Evolutionary conservation across 1,284 basidiomycete species (phyloP).

Genomic region (Porogramme epimiltina): DNA sequence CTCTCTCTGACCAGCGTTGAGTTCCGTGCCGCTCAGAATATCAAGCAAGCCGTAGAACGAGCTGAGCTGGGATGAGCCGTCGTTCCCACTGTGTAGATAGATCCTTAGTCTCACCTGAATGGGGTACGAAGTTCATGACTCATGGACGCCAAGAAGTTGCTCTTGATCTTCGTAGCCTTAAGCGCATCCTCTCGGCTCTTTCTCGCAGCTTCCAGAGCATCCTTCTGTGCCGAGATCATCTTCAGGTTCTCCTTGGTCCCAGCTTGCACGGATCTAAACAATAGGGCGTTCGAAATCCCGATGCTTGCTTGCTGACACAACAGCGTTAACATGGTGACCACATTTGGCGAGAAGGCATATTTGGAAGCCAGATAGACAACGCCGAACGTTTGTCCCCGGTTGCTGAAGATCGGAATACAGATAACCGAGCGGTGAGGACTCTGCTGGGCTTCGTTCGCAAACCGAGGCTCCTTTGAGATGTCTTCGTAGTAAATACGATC

Average conservation of each 20-base stretch:
- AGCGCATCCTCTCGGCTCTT: constrained; percentile 69
- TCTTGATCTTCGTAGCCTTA: constrained; percentile 76
- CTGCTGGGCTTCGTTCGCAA: constrained; percentile 64
- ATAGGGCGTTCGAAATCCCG: constrained; percentile 69
- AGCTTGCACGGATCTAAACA: constrained; percentile 71
- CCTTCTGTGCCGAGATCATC: constrained; percentile 69
- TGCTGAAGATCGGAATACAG: constrained; percentile 71
- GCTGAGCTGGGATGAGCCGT: constrained; percentile 34
- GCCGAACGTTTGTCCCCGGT: constrained; percentile 64
- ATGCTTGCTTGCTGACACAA: constrained; percentile 75
- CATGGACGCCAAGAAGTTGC: constrained; percentile 76
- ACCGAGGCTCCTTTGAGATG: constrained; percentile 61
- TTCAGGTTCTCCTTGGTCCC: constrained; percentile 71
- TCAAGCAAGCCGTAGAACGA: constrained; percentile 75
- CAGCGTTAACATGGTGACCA: constrained; percentile 60
- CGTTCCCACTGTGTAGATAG: not conserved
- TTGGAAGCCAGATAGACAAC: constrained; percentile 56
- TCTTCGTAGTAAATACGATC: constrained; percentile 62
- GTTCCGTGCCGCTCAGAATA: constrained; percentile 64
- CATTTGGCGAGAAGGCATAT: constrained; percentile 62
- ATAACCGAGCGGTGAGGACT: constrained; percentile 60
- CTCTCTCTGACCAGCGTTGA: constrained; percentile 66
- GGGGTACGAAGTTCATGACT: constrained; percentile 73
- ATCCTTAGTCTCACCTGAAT: constrained; percentile 49
- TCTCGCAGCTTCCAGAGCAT: constrained; percentile 66